Evolutionary conservation across 139 green algal genomes (phyloP).

Genomic region (Chlorella sp.): DNA sequence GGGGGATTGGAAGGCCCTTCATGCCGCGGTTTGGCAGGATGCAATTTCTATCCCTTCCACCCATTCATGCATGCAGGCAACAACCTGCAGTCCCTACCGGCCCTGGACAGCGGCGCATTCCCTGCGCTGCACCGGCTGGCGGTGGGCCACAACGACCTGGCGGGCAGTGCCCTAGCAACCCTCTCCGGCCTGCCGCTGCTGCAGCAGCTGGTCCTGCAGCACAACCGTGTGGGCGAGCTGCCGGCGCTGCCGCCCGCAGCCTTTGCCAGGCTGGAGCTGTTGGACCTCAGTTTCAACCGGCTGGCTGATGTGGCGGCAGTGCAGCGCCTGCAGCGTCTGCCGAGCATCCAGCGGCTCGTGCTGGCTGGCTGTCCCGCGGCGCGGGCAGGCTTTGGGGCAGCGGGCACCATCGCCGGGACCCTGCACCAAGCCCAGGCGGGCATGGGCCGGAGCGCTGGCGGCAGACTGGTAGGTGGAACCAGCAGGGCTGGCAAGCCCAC

Average conservation of each 20-base stretch:
- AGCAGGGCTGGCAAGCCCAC: not conserved
- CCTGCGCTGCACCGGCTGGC: not conserved
- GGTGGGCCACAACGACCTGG: not conserved
- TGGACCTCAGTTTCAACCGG: not conserved
- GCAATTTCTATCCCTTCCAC: not conserved
- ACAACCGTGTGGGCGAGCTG: not conserved
- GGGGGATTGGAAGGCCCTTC: not conserved
- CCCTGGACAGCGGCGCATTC: not conserved
- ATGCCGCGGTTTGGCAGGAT: not conserved
- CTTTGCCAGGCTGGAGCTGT: not conserved
- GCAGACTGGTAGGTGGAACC: not conserved
- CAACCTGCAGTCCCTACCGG: not conserved
- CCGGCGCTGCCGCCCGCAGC: not conserved
- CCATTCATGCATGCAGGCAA: not conserved
- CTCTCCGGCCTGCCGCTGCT: not conserved
- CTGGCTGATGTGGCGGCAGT: not conserved
- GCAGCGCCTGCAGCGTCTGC: not conserved
- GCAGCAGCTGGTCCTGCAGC: constrained; percentile 1
- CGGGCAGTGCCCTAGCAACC: not conserved
- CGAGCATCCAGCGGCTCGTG: not conserved
- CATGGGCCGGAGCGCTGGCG: not conserved
- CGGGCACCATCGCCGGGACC: not conserved
- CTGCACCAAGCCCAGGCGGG: not conserved
- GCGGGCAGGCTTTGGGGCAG: not conserved
- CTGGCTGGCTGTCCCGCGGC: not conserved